Evolutionary conservation across 495 filamentous ascomycete species (phyloP).

Genomic region (Xylaria cubensis): DNA sequence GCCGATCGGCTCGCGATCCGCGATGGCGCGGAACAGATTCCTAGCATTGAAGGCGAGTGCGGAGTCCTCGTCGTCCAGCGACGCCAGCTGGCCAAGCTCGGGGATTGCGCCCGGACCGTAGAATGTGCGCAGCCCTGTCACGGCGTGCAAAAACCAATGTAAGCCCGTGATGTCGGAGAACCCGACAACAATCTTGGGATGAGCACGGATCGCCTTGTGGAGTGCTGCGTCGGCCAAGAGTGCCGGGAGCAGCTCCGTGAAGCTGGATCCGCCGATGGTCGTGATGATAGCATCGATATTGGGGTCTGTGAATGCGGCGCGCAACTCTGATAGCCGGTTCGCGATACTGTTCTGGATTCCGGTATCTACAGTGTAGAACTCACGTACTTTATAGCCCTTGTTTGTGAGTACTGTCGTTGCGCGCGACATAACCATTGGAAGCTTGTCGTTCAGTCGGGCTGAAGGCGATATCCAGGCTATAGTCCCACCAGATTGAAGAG

Average conservation of each 20-base stretch:
- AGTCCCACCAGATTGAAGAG: slow-evolving; percentile 35
- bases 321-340: slow-evolving; percentile 36
- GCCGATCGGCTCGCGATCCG: slow-evolving; percentile 26
- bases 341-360: slow-evolving; percentile 32
- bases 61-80: slow-evolving; percentile 26
- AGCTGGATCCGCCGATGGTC: slow-evolving; percentile 39
- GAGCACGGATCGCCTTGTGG: slow-evolving; percentile 34
- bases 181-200: slow-evolving; percentile 47
- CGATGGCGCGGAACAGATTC: slow-evolving; percentile 29
- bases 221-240: slow-evolving; percentile 37
- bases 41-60: slow-evolving; percentile 30
- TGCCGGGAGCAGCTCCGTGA: slow-evolving; percentile 40
- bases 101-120: slow-evolving; percentile 42
- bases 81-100: slow-evolving; percentile 37
- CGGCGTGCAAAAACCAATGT: slow-evolving; percentile 42
- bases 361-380: slow-evolving; percentile 31
- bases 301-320: slow-evolving; percentile 36
- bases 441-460: slow-evolving; percentile 33
- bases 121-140: slow-evolving; percentile 45
- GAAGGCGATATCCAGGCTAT: slow-evolving; percentile 44
- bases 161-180: slow-evolving; percentile 47
- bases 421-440: slow-evolving; percentile 30
- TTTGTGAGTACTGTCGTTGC: slow-evolving; percentile 31
- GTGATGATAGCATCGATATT: slow-evolving; percentile 39
- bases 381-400: slow-evolving; percentile 32